Percentiles rank a stretch among this genome's conserved stretches.
Conservation (phyloP, 1,284 basidiomycete genomes). For the Ceratobasidium sp. region DNA sequence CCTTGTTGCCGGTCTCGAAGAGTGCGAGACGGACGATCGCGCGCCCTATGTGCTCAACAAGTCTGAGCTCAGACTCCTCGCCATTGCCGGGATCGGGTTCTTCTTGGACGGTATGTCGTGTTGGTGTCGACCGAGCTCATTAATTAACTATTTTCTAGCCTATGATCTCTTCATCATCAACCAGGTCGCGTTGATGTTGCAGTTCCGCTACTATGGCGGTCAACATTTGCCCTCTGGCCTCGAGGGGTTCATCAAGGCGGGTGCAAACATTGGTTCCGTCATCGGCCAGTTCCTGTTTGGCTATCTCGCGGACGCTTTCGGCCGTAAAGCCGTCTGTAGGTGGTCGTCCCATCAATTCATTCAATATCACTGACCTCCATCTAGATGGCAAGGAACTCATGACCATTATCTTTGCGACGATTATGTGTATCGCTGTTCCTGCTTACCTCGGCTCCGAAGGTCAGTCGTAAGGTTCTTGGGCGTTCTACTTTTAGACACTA, state of each 20-base stretch:
- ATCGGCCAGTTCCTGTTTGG: slow-evolving; percentile 77
- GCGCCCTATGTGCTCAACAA: slow-evolving; percentile 58
- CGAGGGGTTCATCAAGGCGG: slow-evolving; percentile 55
- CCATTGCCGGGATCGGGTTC: slow-evolving; percentile 71
- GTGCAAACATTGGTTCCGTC: slow-evolving; percentile 49
- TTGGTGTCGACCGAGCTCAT: slow-evolving; percentile 1
- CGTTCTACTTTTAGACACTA: slow-evolving; percentile 4
- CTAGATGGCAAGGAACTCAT: slow-evolving; percentile 79
- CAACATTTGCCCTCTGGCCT: slow-evolving; percentile 61
- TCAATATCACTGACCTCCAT: not conserved
- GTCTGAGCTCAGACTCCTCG: slow-evolving; percentile 63
- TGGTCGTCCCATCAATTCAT: slow-evolving; percentile 27
- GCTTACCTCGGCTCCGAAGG: slow-evolving; percentile 28
- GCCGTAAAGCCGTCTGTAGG: slow-evolving; percentile 73
- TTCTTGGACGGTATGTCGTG: slow-evolving; percentile 67
- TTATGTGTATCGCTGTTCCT: slow-evolving; percentile 39
- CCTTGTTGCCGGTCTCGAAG: slow-evolving; percentile 42
- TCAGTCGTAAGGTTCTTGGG: not conserved
- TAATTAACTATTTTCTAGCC: slow-evolving; percentile 52
- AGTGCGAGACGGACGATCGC: slow-evolving; percentile 48
- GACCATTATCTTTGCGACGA: slow-evolving; percentile 65
- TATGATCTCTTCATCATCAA: slow-evolving; percentile 84
- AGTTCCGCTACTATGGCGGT: slow-evolving; percentile 67
- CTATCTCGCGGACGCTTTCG: slow-evolving; percentile 71
- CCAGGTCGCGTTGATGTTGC: slow-evolving; percentile 77